Percentiles rank a stretch among this genome's conserved stretches.
phyloP scores from a whole-genome alignment of 208 protist genomes.

The Hexamita inflata region DNA sequence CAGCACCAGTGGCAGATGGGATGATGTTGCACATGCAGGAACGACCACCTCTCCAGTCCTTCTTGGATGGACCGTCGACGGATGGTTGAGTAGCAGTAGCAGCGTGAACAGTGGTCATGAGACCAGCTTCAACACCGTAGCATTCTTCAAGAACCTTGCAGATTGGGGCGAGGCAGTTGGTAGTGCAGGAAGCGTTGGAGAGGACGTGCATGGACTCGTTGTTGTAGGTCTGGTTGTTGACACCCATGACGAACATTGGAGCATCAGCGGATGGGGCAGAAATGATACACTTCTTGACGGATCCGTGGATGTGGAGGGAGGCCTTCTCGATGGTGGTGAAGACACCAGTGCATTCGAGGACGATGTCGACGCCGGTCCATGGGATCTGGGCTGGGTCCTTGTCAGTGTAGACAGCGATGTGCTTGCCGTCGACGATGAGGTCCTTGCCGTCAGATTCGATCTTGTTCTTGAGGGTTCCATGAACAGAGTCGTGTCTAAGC shows the following conservation, averaged over 20 bases:
- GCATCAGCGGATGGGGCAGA: slow-evolving; percentile 83
- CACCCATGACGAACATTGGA: slow-evolving; percentile 92
- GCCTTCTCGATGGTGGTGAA: slow-evolving; percentile 75
- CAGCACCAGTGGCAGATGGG: slow-evolving; percentile 88
- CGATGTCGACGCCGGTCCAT: slow-evolving; percentile 63
- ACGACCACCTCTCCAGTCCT: slow-evolving; percentile 90
- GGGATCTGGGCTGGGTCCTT: background rate
- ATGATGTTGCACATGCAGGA: slow-evolving; percentile 89
- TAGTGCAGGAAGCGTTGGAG: slow-evolving; percentile 97
- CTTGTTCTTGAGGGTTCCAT: slow-evolving; percentile 64
- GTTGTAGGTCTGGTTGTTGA: slow-evolving; percentile 80
- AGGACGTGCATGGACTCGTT: slow-evolving; percentile 61
- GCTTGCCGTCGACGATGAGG: slow-evolving; percentile 52
- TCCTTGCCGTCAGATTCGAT: slow-evolving; percentile 42
- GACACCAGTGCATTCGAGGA: slow-evolving; percentile 94
- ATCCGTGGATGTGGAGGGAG: slow-evolving; percentile 68
- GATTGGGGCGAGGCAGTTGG: slow-evolving; percentile 96
- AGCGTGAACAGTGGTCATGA: slow-evolving; percentile 98
- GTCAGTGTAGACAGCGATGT: slow-evolving; percentile 36
- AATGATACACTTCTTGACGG: slow-evolving; percentile 94
- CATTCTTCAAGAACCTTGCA: slow-evolving; percentile 83
- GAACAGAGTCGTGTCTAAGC: slow-evolving; percentile 78
- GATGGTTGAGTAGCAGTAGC: slow-evolving; percentile 91
- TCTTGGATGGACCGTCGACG: slow-evolving; percentile 82
- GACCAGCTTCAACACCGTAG: slow-evolving; percentile 69